Evolutionary conservation across 2,329 filamentous ascomycete genomes (phyloP), one percentile per base, ranked within the genome.

Genomic region (Stromatinia cepivora): DNA sequence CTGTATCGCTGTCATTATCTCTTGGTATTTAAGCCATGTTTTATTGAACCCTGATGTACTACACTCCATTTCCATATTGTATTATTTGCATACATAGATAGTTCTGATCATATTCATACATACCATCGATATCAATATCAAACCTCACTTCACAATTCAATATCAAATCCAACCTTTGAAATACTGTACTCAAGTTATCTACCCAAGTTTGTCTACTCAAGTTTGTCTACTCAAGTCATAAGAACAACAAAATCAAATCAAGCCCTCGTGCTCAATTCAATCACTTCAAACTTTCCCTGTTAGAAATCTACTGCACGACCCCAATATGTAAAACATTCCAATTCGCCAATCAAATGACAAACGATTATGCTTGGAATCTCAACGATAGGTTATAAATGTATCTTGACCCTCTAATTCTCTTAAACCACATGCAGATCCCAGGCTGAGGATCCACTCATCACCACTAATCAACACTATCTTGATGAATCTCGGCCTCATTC

Each of bases 401-500:
- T 63, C 59, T 36, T 34, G 42, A 17, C 42, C 42, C 58, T 62
- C 42, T 34, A n/a, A 48, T 48, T 31, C 58, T 62, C 58, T 48
- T n/a, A 31, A 20, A 62, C 59, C 10, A 62, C 28, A 48, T 50
- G 45, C 28, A 62, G 58, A 45, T 48, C 58, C 42, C 42, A 62
- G 58, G 28, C 28, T 25, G 59, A 31, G 22, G 34, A 48, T 50
- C 59, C 59, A 62, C 45, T 50, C 9, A 34, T 7, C 53, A 56
- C 53, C 53, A 31, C 34, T 42, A 42, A 42, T 1, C 13, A 4
- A 36, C 53, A 56, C 53, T 36, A 34, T 56, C 53, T 56, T 56
- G 15, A 28, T 10, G 15, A 20, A 48, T 62, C 58, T 62, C 45
- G 45, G 59, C 59, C 59, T 66, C 63, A 66, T 25, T 54, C 28